Conservation (phyloP, 202 grass and related monocot genomes). For the Panicum hallii region DNA sequence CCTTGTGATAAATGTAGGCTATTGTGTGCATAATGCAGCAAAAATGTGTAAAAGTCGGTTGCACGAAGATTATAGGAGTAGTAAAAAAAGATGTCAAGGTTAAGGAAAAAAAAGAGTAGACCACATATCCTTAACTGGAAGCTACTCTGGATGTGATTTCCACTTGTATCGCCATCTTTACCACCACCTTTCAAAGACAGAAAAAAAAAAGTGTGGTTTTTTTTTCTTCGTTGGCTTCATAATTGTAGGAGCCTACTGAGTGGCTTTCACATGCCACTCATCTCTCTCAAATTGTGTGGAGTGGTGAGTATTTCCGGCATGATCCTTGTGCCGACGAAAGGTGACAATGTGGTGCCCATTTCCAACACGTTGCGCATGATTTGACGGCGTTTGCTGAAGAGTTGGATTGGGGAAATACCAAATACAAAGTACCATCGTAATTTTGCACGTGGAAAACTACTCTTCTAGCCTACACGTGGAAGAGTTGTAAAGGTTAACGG, state of each 20-base stretch:
- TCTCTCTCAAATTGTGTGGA: neutral
- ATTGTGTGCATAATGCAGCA: neutral
- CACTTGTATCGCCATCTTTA: neutral
- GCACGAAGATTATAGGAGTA: neutral
- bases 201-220: neutral
- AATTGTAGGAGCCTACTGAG: neutral
- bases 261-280: neutral
- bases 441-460: neutral
- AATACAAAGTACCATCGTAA: neutral
- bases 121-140: neutral
- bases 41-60: neutral
- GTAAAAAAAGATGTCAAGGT: neutral
- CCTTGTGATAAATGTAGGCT: neutral
- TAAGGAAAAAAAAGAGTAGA: neutral
- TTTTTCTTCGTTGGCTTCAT: neutral
- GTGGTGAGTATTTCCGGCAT: neutral
- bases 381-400: neutral
- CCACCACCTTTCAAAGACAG: neutral
- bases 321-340: neutral
- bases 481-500: no score
- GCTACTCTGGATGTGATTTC: neutral
- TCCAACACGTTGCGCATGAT: neutral
- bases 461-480: neutral
- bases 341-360: neutral
- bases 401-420: neutral